These are phyloP conservation scores for Russula griseocarnosa DNA, from an alignment of 768 basidiomycete species.

Conservation along the genomic window DNA sequence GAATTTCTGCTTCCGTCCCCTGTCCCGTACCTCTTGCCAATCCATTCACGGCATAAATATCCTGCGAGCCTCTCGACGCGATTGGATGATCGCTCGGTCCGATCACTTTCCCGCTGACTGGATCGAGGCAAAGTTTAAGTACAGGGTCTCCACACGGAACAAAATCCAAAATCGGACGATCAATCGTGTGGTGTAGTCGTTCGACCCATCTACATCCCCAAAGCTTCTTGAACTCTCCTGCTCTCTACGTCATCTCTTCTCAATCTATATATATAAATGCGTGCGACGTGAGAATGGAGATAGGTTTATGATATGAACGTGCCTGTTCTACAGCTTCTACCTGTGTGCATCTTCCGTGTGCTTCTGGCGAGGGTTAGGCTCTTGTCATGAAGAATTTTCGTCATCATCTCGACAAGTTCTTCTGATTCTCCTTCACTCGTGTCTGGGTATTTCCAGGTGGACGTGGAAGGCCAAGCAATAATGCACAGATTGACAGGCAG, in stretches of 20 bases:
- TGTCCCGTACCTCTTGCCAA: constrained; percentile 16
- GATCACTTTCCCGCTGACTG: constrained; percentile 20
- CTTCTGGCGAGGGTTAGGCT: constrained; percentile 7
- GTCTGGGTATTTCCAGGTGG: too few relatives aligned
- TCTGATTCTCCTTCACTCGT: too few relatives aligned
- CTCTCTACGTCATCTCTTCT: constrained; percentile 9
- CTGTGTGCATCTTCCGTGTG: constrained; percentile 18
- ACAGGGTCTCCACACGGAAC: not conserved
- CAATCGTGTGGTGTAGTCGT: constrained; percentile 22
- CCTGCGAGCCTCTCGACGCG: constrained; percentile 21
- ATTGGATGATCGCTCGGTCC: constrained; percentile 17
- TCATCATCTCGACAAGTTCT: constrained; percentile 24
- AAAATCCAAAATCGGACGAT: constrained; percentile 16
- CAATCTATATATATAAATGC: constrained; percentile 15
- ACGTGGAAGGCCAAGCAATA: too few relatives aligned
- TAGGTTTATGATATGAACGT: not conserved
- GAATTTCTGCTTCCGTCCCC: not conserved
- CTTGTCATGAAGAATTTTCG: constrained; percentile 14
- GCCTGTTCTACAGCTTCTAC: constrained; percentile 26
- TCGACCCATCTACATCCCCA: constrained; percentile 20
- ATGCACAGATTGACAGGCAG: too few relatives aligned
- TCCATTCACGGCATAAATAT: constrained; percentile 25
- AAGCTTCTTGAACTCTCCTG: constrained; percentile 25
- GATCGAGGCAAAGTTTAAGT: not conserved
- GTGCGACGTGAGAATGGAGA: not conserved